Evolutionary conservation across 2,329 filamentous ascomycete genomes (phyloP).

Genomic region (Pseudogymnoascus sp.): DNA sequence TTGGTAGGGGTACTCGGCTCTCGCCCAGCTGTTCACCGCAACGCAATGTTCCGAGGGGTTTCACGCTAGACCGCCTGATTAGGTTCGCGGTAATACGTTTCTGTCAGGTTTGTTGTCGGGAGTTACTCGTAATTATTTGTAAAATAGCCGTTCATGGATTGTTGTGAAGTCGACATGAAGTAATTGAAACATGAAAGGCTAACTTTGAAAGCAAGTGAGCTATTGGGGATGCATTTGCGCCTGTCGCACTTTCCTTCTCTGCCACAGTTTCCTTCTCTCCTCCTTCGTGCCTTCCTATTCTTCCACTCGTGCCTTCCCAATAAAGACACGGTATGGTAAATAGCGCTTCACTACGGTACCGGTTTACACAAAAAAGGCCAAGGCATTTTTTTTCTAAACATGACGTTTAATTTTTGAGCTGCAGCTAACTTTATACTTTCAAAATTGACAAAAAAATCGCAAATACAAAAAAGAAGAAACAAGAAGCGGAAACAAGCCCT

Average conservation of each 20-base stretch:
- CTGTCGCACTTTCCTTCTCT: background rate
- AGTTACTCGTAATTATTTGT: background rate
- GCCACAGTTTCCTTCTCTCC: background rate
- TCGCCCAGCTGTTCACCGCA: background rate
- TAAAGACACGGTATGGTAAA: background rate
- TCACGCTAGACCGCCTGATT: background rate
- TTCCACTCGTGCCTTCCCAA: background rate
- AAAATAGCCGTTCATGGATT: background rate
- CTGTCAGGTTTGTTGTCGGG: background rate
- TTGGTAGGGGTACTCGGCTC: background rate
- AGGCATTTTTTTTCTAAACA: background rate
- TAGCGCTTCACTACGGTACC: background rate
- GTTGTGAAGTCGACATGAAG: background rate
- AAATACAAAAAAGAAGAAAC: background rate
- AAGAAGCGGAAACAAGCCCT: background rate
- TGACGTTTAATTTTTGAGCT: conserved; percentile 4
- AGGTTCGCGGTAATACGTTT: background rate
- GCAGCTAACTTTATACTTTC: conserved; percentile 6
- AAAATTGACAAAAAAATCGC: background rate
- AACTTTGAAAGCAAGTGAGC: background rate
- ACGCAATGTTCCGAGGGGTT: background rate
- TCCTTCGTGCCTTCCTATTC: background rate
- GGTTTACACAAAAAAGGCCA: background rate
- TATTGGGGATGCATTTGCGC: background rate
- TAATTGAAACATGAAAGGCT: background rate